Evolutionary conservation across 768 basidiomycete species (phyloP).

Genomic region (Asterophora lycoperdoides): DNA sequence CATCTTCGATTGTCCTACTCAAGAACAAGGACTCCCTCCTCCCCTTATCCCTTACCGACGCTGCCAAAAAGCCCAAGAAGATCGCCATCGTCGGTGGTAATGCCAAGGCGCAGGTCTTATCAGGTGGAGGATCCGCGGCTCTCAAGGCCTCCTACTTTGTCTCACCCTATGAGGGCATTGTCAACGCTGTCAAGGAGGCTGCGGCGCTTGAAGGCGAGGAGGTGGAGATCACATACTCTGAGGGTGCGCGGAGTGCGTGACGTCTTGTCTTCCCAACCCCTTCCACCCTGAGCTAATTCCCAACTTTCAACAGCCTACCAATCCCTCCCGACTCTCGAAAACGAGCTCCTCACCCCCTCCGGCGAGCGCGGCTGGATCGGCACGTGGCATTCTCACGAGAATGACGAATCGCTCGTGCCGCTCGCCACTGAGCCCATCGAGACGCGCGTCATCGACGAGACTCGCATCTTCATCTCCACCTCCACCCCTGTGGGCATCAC

Average conservation of each 20-base stretch:
- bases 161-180: constrained; percentile 74
- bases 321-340: constrained; percentile 64
- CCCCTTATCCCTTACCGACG: constrained; percentile 37
- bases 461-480: constrained; percentile 58
- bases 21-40: constrained; percentile 60
- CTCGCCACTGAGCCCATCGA: constrained; percentile 38
- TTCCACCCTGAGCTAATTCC: background rate
- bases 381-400: constrained; percentile 54
- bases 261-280: background rate
- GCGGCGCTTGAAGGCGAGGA: constrained; percentile 18
- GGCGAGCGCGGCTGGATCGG: constrained; percentile 68
- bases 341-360: constrained; percentile 52
- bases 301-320: constrained; percentile 44
- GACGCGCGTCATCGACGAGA: constrained; percentile 53
- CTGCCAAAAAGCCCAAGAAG: constrained; percentile 44
- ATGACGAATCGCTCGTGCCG: constrained; percentile 51
- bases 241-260: constrained; percentile 61
- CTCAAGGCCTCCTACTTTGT: constrained; percentile 74
- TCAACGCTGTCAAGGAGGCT: constrained; percentile 41
- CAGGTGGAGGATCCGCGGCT: constrained; percentile 70
- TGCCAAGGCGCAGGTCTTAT: constrained; percentile 56
- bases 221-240: constrained; percentile 58
- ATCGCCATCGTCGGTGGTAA: constrained; percentile 75
- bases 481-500: constrained; percentile 56
- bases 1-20: constrained; percentile 67